Base-by-base conservation (phyloP, 2,329 filamentous ascomycete species). In the Fusarium sp. region DNA sequence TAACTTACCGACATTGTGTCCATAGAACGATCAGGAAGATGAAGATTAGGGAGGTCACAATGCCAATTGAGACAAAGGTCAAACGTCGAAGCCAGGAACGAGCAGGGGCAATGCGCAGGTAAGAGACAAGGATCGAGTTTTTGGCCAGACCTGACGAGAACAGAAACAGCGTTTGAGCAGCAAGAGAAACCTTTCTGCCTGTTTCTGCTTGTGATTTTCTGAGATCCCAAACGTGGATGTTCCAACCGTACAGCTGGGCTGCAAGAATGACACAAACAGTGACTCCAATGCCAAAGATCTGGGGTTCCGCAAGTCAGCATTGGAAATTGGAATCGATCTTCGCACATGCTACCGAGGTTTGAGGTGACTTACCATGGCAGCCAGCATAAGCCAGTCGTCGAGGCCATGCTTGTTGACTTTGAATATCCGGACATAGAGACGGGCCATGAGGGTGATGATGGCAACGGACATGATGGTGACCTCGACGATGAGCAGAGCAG, bases 311-410 rank as follows among this genome's bases (percentile, higher is more conserved):
- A 43, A 44, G 58, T 74, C 54, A 74, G 72, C 28, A 69, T 44
- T 39, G 13, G 34, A 37, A 10, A 37, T 37, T n/a, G 10, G 6
- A 25, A 28, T 48, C 4, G 39, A 57, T 34, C 25, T 16, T 37
- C 23, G 50, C 67, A 69, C 59, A 62, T 67, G 56, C 45, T 53
- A 46, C 62, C 65, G 68, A 71, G 56, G 70, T 39, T 23, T 10
- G 14, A 39, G 16, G 26, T 16, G 13, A 76, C 60, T 72, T 66
- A 82, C 80, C 65, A 77, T 76, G 6, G 80, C 80, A 34, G 58
- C 76, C 7, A 81, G 63, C 81, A 83, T 83, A 14, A 83, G 54
- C 80, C 79, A 82, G 71, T 83, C 81, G 62, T 83, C 81, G 54
- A 76, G 72, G 34, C 79, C 78, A 39, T 63, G 75, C 51, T 74